A percentile compares a stretch with the other conserved stretches of the same genome.
phyloP scores from a whole-genome alignment of 441 rosid genomes.

The Croton setiger region DNA sequence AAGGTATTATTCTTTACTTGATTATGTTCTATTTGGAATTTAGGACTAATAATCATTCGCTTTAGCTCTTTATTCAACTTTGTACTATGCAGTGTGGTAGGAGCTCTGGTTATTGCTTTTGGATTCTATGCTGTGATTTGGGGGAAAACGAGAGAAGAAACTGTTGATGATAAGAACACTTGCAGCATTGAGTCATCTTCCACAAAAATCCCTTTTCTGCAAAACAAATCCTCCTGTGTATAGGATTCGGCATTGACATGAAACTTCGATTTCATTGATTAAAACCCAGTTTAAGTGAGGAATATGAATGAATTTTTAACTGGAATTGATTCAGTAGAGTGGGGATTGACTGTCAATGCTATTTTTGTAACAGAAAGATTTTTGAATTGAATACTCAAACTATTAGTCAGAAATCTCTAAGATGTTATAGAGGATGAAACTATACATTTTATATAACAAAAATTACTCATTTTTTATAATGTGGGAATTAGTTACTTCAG shows the following conservation, averaged over 20 bases:
- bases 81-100: constrained; percentile 38
- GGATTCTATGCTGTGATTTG: constrained; percentile 56
- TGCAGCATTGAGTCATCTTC: constrained; percentile 10
- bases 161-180: constrained; percentile 2
- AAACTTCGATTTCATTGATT: not conserved
- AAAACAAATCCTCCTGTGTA: constrained; percentile 5
- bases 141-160: constrained; percentile 48
- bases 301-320: no score
- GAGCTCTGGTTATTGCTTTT: constrained; percentile 34
- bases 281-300: not conserved
- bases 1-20: constrained; percentile 28
- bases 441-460: no score
- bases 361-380: not conserved
- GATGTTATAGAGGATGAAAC: not conserved
- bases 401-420: not conserved
- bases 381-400: not conserved
- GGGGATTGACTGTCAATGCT: not conserved
- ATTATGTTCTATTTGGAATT: not conserved
- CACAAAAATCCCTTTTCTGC: constrained; percentile 32
- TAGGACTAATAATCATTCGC: not conserved
- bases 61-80: not conserved
- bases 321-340: not conserved
- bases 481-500: not conserved
- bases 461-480: no score
- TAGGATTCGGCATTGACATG: not conserved